Evolutionary conservation across 805 yeast genomes (phyloP), one percentile per base, ranked within the genome.

Genomic region (Candida alai): DNA sequence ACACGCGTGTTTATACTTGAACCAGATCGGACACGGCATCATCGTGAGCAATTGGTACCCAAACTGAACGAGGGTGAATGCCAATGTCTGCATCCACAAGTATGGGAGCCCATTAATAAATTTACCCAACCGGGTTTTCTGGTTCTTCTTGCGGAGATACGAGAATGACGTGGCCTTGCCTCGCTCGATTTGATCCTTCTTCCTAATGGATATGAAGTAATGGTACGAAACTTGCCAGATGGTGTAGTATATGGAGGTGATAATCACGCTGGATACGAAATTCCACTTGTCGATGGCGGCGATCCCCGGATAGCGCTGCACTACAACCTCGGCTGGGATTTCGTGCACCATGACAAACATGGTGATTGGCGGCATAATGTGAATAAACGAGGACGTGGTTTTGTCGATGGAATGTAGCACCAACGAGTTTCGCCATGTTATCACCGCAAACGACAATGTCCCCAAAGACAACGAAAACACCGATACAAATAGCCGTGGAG

Each of bases 371-470:
- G 98, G 98, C 62, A 86, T 73, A 10, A 93, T 69, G 53, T 90
- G 98, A 43, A 90, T 90, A 49, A 87, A 84, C 2, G 95, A 80
- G 14, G 90, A 79, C 2, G 97, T 93, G 11, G 89, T 86, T 57
- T 90, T 90, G 45, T 90, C 98, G 40, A 90, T 74, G 9, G 90
- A 80, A 53, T 90, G 98, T 30, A 90, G 67, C 6, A 90, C 97
- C 36, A 90, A 67, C 5, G 96, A 88, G 56, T 90, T 90, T 47
- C 95, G 71, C 98, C 97, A 90, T 0, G 96, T 85, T 28, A 90
- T 79, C 15, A 90, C 96, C 0, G 97, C 97, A 73, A 86, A 89
- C 5, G 95, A 75, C 36, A 90, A 61, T 0, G 97, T 86, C 1
- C 97, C 98, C 62, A 83, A 79, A 1, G 93, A 73, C 40, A 90